Base-by-base conservation (phyloP, 306 rosid genomes). In the Sicyos baderoa region DNA sequence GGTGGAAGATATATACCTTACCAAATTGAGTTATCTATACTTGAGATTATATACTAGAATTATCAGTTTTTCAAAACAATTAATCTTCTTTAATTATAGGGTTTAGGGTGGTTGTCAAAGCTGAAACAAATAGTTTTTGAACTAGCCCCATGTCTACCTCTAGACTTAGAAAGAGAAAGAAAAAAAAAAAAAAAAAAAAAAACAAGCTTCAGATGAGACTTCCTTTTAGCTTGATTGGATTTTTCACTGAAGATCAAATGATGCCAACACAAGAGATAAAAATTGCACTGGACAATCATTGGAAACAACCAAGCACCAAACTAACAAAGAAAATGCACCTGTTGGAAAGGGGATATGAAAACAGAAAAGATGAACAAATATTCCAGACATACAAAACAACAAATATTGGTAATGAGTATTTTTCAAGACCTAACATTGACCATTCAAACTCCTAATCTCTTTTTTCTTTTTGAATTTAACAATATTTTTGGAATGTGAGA, bases 141-240 rank as follows among this genome's bases (percentile, higher is more conserved):
- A 14, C 1, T 60, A 0, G 8, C 7, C 18, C 7, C 67, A 35
- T 15, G 22, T 3, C 67, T 61, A 9, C 25, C 21, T 61, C 25
- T 61, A 61, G 67, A n/a, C 8, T n/a, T 14, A 11, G n/a, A 40
- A 37, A 62, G 3, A 10, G 15, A n/a, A 4, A 61, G 12, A 4
- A 2, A 5, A 25, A 1, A 48, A 14, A 48, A 14, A 48, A 14
- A 5, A 9, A 8, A 44, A 7, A 22, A 55, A 1, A 25, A 25
- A 57, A 23, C 63, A 59, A 17, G 25, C 9, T 61, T 62, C 51
- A 40, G 4, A 62, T 17, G 51, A 62, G 68, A 61, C 47, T 59
- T n/a, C 8, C 18, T 25, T 61, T 37, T 60, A 32, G 23, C 15
- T 60, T 60, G 15, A 61, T 61, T 37, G 68, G 49, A 61, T 17